Base-by-base conservation (phyloP, 208 protist genomes). In the Lotmaria passim region DNA sequence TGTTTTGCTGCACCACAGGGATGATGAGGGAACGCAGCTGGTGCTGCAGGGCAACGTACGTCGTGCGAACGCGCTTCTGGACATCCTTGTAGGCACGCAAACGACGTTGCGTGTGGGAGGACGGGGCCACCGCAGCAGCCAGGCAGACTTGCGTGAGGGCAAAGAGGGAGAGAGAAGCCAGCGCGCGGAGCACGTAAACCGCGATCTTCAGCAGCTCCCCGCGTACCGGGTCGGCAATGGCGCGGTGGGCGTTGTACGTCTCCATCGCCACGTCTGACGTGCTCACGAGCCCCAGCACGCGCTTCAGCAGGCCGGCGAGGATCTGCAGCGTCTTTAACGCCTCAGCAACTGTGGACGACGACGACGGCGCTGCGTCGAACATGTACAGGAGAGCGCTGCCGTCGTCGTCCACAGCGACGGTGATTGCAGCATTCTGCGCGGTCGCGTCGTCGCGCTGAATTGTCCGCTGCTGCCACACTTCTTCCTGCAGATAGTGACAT, bases 251-350 rank as follows among this genome's bases (percentile, higher is more conserved):
- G 48, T 64, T 80, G 80, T 95, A 90, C 75, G 71, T 82, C 62
- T 96, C 92, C 57, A 91, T 88, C 19, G 75, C 60, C 26, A 96
- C 87, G 69, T 96, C 92, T 3, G 83, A 92, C n/a, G 58, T 62
- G 26, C 67, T 82, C 21, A 96, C 79, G 53, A 73, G 82, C 11
- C 75, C 68, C 28, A 96, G 68, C 21, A 94, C 69, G 8, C 53
- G 56, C 69, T 83, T 87, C 30, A 85, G 59, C 23, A 80, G 48
- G 11, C 46, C 72, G 36, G 62, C 52, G n/a, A 83, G 61, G 12
- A 31, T 36, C 36, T 75, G 61, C 60, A 75, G 51, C n/a, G 51
- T 67, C 21, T 48, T 46, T 44, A 72, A 43, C n/a, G 57, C 68
- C 2, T 58, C 28, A 0, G 48, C 44, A 6, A 59, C 63, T n/a